These are phyloP conservation scores for Phytophthora pseudosyringae DNA, from an alignment of 352 stramenopile genomes.

Conservation along the genomic window DNA sequence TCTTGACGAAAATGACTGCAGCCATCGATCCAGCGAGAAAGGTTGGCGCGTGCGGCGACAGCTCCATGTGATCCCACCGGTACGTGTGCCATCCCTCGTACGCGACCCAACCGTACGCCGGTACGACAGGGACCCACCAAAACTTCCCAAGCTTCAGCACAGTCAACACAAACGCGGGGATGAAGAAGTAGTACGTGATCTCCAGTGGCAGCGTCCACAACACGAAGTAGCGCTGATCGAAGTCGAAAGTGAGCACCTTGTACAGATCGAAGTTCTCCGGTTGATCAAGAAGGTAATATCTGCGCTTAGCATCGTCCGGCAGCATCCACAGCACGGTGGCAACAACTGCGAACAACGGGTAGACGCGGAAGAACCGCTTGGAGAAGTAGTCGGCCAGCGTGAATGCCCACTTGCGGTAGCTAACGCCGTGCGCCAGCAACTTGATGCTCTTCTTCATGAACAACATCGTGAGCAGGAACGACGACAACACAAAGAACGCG, in stretches of 20 bases:
- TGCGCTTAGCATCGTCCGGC: conserved; percentile 21
- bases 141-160: conserved; percentile 17
- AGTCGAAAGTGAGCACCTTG: conserved; percentile 49
- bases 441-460: conserved; percentile 38
- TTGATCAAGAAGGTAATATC: conserved; percentile 33
- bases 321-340: conserved; percentile 36
- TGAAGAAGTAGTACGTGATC: conserved; percentile 50
- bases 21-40: conserved; percentile 28
- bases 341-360: conserved; percentile 50
- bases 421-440: conserved; percentile 23
- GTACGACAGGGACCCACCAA: conserved; percentile 35
- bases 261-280: conserved; percentile 39
- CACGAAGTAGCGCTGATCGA: conserved; percentile 40
- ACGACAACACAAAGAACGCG: conserved; percentile 52
- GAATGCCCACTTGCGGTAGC: conserved; percentile 19
- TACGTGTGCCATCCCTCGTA: conserved; percentile 26
- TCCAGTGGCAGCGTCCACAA: conserved; percentile 44
- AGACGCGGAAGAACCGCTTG: conserved; percentile 51
- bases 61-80: conserved; percentile 29
- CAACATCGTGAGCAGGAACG: conserved; percentile 46
- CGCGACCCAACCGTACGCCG: conserved; percentile 32
- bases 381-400: conserved; percentile 39
- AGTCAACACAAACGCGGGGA: conserved; percentile 36
- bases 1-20: conserved; percentile 39
- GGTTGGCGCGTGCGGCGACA: conserved; percentile 32